phyloP scores from a whole-genome alignment of 1,284 basidiomycete genomes.

The Ceratobasidium sp. region DNA sequence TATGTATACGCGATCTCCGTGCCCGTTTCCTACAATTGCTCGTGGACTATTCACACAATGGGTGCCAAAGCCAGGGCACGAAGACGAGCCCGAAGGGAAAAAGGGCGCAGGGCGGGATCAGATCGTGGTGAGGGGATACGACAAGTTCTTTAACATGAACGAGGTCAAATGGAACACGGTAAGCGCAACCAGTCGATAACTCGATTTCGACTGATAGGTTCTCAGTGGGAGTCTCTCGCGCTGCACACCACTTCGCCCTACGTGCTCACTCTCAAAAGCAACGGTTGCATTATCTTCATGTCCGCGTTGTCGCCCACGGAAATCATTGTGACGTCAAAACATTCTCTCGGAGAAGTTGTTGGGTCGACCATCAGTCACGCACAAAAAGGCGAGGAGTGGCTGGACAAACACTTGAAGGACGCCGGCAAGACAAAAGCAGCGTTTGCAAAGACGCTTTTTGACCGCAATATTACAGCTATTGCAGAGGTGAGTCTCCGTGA shows the following conservation, averaged over 20 bases:
- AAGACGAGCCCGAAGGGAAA: conserved; percentile 51
- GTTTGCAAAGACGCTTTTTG: conserved; percentile 83
- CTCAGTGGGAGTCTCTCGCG: conserved; percentile 84
- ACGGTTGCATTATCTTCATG: conserved; percentile 98
- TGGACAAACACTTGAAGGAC: conserved; percentile 76
- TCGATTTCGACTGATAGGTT: background rate
- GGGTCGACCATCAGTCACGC: conserved; percentile 73
- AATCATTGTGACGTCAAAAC: conserved; percentile 93
- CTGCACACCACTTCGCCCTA: conserved; percentile 85
- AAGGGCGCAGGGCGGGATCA: conserved; percentile 64
- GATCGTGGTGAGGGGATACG: conserved; percentile 94
- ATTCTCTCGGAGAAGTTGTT: conserved; percentile 76
- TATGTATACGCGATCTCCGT: conserved; percentile 90
- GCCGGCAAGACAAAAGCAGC: conserved; percentile 79
- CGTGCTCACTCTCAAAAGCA: conserved; percentile 93
- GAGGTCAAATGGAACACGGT: conserved; percentile 97
- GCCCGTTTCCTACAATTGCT: conserved; percentile 92
- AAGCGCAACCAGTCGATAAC: conserved; percentile 56
- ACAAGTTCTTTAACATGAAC: conserved; percentile 99
- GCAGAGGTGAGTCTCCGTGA: conserved; percentile 77
- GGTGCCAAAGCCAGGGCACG: conserved; percentile 56
- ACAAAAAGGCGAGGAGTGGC: conserved; percentile 85
- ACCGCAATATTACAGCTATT: conserved; percentile 89
- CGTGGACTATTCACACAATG: conserved; percentile 85
- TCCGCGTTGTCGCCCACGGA: conserved; percentile 83